These are phyloP conservation scores for Symbiotaphrina buchneri DNA, from an alignment of 495 filamentous ascomycete genomes.

Conservation along the genomic window DNA sequence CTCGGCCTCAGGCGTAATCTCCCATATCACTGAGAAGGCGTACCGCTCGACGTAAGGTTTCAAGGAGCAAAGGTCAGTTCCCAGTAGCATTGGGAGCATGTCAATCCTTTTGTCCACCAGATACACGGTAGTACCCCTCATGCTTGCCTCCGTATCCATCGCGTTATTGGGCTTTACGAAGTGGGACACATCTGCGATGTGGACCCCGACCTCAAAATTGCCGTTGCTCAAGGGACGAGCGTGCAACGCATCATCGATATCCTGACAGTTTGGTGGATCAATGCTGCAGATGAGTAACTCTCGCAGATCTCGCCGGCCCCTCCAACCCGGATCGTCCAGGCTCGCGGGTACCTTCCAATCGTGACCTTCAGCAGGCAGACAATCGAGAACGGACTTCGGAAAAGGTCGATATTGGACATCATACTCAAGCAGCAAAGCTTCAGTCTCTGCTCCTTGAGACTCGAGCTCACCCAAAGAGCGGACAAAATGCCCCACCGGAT, in stretches of 20 bases:
- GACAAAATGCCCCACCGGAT: slow-evolving; percentile 85
- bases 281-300: slow-evolving; percentile 88
- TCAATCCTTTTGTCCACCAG: slow-evolving; percentile 97
- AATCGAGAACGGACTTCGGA: slow-evolving; percentile 84
- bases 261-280: slow-evolving; percentile 85
- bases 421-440: slow-evolving; percentile 81
- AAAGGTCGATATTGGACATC: slow-evolving; percentile 97
- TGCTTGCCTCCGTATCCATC: slow-evolving; percentile 87
- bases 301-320: slow-evolving; percentile 57
- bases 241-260: slow-evolving; percentile 95
- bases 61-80: slow-evolving; percentile 87
- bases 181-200: slow-evolving; percentile 95
- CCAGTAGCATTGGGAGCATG: slow-evolving; percentile 90
- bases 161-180: slow-evolving; percentile 94
- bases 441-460: slow-evolving; percentile 87
- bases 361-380: slow-evolving; percentile 76
- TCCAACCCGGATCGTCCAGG: slow-evolving; percentile 65
- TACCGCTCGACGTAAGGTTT: slow-evolving; percentile 96
- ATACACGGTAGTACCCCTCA: slow-evolving; percentile 90
- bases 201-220: slow-evolving; percentile 93
- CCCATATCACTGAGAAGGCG: slow-evolving; percentile 90
- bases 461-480: slow-evolving; percentile 83
- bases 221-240: slow-evolving; percentile 69
- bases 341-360: slow-evolving; percentile 71
- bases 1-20: slow-evolving; percentile 65